phyloP scores from a whole-genome alignment of 208 protist genomes.

The Novymonas esmeraldas region DNA sequence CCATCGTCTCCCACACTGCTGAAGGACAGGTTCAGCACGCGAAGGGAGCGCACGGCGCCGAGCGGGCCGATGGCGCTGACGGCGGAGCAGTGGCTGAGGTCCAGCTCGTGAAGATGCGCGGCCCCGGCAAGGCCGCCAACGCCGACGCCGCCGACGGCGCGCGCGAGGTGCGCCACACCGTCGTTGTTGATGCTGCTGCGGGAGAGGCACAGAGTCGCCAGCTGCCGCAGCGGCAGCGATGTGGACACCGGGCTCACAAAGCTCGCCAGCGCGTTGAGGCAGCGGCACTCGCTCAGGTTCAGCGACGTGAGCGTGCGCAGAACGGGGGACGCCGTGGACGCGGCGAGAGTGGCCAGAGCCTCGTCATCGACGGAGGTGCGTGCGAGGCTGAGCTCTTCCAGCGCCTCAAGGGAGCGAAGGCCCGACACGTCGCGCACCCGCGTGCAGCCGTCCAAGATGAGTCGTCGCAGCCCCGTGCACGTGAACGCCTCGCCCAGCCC shows the following conservation, averaged over 20 bases:
- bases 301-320: slow-evolving; percentile 15
- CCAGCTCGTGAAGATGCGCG: slow-evolving; percentile 38
- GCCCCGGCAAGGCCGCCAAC: no score
- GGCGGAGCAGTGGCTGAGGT: slow-evolving; percentile 41
- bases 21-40: slow-evolving; percentile 9
- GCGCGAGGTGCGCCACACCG: slow-evolving; percentile 2
- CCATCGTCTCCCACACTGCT: slow-evolving; percentile 24
- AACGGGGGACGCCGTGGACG: background rate
- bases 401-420: slow-evolving; percentile 19
- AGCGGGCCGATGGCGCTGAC: slow-evolving; percentile 36
- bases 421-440: slow-evolving; percentile 32
- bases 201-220: background rate
- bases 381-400: slow-evolving; percentile 39
- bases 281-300: slow-evolving; percentile 20
- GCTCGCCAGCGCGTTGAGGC: slow-evolving; percentile 23
- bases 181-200: slow-evolving; percentile 10
- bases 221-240: slow-evolving; percentile 5
- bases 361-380: slow-evolving; percentile 32
- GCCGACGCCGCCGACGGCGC: slow-evolving; percentile 5
- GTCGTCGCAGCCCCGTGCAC: slow-evolving; percentile 23
- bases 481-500: slow-evolving; percentile 31
- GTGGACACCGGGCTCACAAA: slow-evolving; percentile 10
- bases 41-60: slow-evolving; percentile 20
- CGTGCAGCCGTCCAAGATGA: slow-evolving; percentile 32
- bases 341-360: slow-evolving; percentile 9